phyloP scores from a whole-genome alignment of 768 basidiomycete species.

The Artomyces pyxidatus region DNA sequence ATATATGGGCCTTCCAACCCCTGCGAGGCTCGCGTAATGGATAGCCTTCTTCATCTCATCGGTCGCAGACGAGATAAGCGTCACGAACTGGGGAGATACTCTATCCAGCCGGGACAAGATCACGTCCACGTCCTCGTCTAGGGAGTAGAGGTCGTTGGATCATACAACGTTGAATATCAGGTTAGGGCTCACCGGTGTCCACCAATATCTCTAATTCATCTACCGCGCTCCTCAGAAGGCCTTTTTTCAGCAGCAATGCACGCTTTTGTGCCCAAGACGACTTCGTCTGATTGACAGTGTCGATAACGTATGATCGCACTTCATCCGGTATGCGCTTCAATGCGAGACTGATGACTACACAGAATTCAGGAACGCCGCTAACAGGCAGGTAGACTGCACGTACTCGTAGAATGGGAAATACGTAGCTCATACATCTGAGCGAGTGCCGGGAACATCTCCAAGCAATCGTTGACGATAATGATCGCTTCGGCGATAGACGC shows the following conservation, averaged over 20 bases:
- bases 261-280: conserved; percentile 63
- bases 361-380: too few relatives aligned
- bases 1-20: conserved; percentile 52
- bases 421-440: conserved; percentile 64
- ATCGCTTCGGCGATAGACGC: conserved; percentile 74
- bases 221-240: conserved; percentile 52
- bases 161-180: not conserved
- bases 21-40: conserved; percentile 49
- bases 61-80: conserved; percentile 40
- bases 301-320: conserved; percentile 47
- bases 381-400: too few relatives aligned
- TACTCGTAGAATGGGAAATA: conserved; percentile 72
- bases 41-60: conserved; percentile 60
- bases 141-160: not conserved
- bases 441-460: conserved; percentile 67
- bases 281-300: conserved; percentile 60
- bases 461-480: conserved; percentile 53
- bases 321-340: conserved; percentile 54
- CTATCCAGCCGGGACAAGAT: conserved; percentile 51
- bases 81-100: conserved; percentile 43
- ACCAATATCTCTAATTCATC: conserved; percentile 71
- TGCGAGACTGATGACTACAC: conserved; percentile 55
- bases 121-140: conserved; percentile 58
- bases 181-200: conserved; percentile 41
- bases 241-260: conserved; percentile 57